A percentile compares a stretch with the other conserved stretches of the same genome.
Evolutionary conservation across 2,329 filamentous ascomycete genomes (phyloP).

Genomic region (Incumbomyces delicatus): DNA sequence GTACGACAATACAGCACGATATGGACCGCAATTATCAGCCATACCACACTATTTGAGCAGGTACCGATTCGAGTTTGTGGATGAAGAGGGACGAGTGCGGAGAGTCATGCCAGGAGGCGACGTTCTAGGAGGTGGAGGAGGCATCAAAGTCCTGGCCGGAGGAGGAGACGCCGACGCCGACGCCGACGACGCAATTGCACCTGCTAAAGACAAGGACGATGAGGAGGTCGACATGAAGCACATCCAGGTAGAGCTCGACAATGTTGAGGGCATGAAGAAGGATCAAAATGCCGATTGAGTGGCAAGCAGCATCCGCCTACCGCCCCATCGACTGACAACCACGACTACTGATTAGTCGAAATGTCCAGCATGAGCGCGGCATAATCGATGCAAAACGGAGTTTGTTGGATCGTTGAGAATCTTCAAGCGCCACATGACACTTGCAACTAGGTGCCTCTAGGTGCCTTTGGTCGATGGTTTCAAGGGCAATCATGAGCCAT

Average conservation of each 20-base stretch:
- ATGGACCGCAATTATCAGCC: slow-evolving; percentile 89
- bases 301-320: neutral
- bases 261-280: slow-evolving; percentile 7
- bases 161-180: neutral
- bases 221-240: slow-evolving; percentile 8
- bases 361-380: too few species aligned
- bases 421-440: too few species aligned
- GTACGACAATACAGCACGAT: slow-evolving; percentile 92
- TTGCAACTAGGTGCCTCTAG: too few species aligned
- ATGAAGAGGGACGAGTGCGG: slow-evolving; percentile 81
- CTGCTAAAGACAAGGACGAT: slow-evolving; percentile 1
- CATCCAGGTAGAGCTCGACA: slow-evolving; percentile 5
- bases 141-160: slow-evolving; percentile 5
- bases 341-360: too few species aligned
- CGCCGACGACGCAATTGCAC: neutral
- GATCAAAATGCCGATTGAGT: neutral
- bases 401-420: too few species aligned
- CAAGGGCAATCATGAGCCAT: too few species aligned
- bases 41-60: slow-evolving; percentile 90
- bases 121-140: slow-evolving; percentile 33
- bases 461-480: too few species aligned
- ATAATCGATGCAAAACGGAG: too few species aligned
- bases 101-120: slow-evolving; percentile 69
- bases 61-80: slow-evolving; percentile 96
- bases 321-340: too few species aligned